phyloP scores from a whole-genome alignment of 2,329 filamentous ascomycete genomes.

The Colletotrichum chlorophyti region DNA sequence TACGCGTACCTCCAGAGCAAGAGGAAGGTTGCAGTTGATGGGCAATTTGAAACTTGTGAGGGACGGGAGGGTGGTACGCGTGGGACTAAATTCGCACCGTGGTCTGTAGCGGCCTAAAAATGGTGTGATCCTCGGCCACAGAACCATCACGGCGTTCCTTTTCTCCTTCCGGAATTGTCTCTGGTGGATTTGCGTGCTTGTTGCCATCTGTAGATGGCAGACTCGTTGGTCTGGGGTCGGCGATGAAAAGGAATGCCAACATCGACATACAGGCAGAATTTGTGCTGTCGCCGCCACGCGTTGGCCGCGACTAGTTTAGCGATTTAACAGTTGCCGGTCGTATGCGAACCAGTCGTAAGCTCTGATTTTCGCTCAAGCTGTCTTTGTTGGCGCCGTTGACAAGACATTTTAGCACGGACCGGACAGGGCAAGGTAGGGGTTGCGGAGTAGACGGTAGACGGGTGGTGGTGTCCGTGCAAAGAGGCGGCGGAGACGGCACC shows the following conservation, averaged over 20 bases:
- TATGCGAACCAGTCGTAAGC: slow-evolving; percentile 14
- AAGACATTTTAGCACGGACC: slow-evolving; percentile 15
- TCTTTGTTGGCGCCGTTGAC: slow-evolving; percentile 2
- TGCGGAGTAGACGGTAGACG: too few species aligned
- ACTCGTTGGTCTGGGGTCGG: not conserved
- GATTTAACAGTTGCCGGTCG: slow-evolving; percentile 16
- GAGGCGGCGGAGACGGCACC: slow-evolving; percentile 5
- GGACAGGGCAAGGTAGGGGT: slow-evolving; percentile 15
- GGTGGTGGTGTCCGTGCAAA: not conserved
- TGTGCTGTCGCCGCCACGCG: not conserved
- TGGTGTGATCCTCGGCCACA: slow-evolving; percentile 8
- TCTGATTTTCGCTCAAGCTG: not conserved
- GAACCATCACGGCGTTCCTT: slow-evolving; percentile 4
- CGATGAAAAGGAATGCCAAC: not conserved
- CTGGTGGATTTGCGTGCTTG: not conserved
- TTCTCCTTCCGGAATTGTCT: not conserved
- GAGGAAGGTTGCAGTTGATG: slow-evolving; percentile 9
- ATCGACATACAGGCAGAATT: not conserved
- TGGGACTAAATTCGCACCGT: slow-evolving; percentile 21
- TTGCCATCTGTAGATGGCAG: not conserved
- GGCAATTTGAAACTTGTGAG: slow-evolving; percentile 2
- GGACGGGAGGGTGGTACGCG: not conserved
- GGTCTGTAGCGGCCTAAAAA: not conserved
- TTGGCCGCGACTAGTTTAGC: not conserved
- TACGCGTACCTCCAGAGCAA: too few species aligned